Conservation (phyloP, 108 stramenopile species). For the Fistulifera pelliculosa region DNA sequence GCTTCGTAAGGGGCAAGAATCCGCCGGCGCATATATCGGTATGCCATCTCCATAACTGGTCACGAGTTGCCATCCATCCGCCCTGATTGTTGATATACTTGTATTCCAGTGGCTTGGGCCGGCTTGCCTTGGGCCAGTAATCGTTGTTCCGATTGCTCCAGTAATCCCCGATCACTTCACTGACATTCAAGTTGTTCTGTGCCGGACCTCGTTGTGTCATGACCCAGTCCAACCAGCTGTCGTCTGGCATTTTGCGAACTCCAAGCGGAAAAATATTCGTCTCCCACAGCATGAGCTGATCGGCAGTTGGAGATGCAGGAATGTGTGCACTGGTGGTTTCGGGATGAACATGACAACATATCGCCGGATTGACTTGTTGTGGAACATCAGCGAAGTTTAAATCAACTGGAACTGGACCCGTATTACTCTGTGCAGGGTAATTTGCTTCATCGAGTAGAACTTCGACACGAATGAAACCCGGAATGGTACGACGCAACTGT, state of each 20-base stretch:
- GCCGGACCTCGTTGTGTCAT: constrained; percentile 35
- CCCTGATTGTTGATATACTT: constrained; percentile 64
- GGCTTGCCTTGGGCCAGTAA: constrained; percentile 4
- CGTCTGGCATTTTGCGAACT: constrained; percentile 53
- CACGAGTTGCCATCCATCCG: constrained; percentile 79
- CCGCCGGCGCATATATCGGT: constrained; percentile 73
- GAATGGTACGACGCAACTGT: constrained; percentile 47
- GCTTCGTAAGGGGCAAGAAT: constrained; percentile 74
- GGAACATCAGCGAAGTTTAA: constrained; percentile 10
- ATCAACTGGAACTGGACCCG: constrained; percentile 41
- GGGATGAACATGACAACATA: constrained; percentile 43
- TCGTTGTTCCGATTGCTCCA: constrained; percentile 35
- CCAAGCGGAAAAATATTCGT: constrained; percentile 53
- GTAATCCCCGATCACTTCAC: constrained; percentile 35
- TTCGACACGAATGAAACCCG: constrained; percentile 68
- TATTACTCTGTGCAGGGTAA: constrained; percentile 28
- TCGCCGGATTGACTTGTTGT: constrained; percentile 25
- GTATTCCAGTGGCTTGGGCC: constrained; percentile 28
- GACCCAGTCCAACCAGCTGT: constrained; percentile 29
- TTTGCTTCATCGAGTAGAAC: constrained; percentile 40
- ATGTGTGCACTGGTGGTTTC: constrained; percentile 12
- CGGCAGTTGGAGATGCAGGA: constrained; percentile 34
- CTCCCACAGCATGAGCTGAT: constrained; percentile 48
- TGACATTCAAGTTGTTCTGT: constrained; percentile 11
- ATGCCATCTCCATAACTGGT: constrained; percentile 58